These are phyloP conservation scores for Zoysia pacifica DNA, from an alignment of 176 grass and related monocot species.

Conservation along the genomic window DNA sequence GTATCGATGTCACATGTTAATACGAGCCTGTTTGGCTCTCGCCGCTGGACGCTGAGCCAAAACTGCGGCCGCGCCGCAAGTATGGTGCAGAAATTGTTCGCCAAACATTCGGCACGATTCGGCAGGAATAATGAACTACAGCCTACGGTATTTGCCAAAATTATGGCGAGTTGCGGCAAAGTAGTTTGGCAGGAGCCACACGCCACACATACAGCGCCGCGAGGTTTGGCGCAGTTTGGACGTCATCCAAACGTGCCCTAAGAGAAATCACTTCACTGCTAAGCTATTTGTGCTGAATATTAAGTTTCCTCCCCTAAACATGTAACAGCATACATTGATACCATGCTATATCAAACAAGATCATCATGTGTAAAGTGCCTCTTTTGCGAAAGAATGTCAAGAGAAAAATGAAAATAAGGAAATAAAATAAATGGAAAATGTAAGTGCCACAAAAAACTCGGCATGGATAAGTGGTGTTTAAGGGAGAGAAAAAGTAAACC, in stretches of 20 bases:
- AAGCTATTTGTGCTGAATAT: constrained; percentile 4
- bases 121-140: too few relatives aligned
- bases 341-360: constrained; percentile 12
- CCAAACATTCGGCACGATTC: too few relatives aligned
- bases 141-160: too few relatives aligned
- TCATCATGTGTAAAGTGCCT: background rate
- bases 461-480: background rate
- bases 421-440: background rate
- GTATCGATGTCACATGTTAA: background rate
- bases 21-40: background rate
- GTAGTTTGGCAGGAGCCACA: too few relatives aligned
- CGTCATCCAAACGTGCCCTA: background rate
- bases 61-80: too few relatives aligned
- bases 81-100: too few relatives aligned
- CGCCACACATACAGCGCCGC: too few relatives aligned
- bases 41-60: too few relatives aligned
- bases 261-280: background rate
- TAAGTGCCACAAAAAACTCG: background rate
- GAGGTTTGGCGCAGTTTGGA: too few relatives aligned
- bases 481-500: constrained; percentile 40
- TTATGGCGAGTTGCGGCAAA: too few relatives aligned
- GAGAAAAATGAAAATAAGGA: background rate
- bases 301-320: constrained; percentile 12
- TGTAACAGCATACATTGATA: constrained; percentile 2
- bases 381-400: background rate